Conservation (phyloP, 2,329 filamentous ascomycete species). For the Colletotrichum lini region DNA sequence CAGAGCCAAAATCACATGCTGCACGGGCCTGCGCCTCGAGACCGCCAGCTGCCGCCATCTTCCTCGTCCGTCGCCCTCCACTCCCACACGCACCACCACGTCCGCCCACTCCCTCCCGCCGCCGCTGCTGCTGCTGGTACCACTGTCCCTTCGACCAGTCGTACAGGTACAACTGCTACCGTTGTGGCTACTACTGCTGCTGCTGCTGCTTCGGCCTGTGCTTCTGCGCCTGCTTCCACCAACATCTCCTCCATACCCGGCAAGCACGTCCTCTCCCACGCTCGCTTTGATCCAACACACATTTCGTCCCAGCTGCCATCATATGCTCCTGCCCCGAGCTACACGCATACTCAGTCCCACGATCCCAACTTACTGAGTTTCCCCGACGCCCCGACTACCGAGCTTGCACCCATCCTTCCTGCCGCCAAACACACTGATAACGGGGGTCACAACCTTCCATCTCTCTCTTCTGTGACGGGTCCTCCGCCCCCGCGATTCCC, state of each 20-base stretch:
- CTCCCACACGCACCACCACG: conserved; percentile 22
- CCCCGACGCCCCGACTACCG: conserved; percentile 53
- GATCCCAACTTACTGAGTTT: conserved; percentile 52
- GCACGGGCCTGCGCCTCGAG: conserved; percentile 48
- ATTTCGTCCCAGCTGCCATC: conserved; percentile 48
- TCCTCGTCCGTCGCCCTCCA: conserved; percentile 33
- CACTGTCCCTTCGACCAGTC: too few species aligned
- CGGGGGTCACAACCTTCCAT: conserved; percentile 55
- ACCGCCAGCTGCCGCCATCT: conserved; percentile 43
- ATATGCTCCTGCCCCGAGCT: conserved; percentile 54
- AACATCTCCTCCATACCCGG: conserved; percentile 21
- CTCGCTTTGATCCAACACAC: conserved; percentile 44
- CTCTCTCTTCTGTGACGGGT: conserved; percentile 58
- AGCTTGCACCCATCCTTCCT: conserved; percentile 60
- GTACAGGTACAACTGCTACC: background rate
- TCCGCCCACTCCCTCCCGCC: conserved; percentile 18
- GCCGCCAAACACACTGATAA: conserved; percentile 46
- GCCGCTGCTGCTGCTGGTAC: conserved; percentile 5
- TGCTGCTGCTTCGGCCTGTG: conserved; percentile 11
- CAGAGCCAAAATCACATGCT: conserved; percentile 66
- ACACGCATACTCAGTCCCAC: conserved; percentile 51
- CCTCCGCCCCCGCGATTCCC: conserved; percentile 44
- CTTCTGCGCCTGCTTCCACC: conserved; percentile 24
- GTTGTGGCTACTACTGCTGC: conserved; percentile 14
- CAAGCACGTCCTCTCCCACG: conserved; percentile 38